These are phyloP conservation scores for Senna tora DNA, from an alignment of 306 rosid genomes.

Conservation along the genomic window DNA sequence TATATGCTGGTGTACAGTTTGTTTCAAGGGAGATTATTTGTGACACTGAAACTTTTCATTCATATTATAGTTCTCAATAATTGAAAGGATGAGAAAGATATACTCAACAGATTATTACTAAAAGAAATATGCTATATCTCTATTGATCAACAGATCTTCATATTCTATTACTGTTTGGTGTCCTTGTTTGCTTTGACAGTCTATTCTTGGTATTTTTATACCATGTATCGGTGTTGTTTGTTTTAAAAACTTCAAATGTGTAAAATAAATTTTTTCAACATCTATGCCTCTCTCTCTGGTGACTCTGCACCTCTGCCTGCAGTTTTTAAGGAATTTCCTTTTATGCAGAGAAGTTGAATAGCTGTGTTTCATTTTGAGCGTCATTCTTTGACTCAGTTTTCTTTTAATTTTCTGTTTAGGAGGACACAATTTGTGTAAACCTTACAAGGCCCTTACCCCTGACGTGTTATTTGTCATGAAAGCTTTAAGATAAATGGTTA, in stretches of 20 bases:
- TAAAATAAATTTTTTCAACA: constrained; percentile 30
- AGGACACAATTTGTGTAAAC: too few species aligned
- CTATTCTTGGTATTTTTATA: not conserved
- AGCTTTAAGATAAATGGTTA: not conserved
- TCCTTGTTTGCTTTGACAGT: not conserved
- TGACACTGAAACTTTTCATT: not conserved
- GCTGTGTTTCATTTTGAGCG: too few species aligned
- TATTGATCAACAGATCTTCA: constrained; percentile 15
- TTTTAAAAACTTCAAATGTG: not conserved
- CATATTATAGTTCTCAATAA: constrained; percentile 23
- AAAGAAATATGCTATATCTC: constrained; percentile 16
- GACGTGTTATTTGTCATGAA: too few species aligned
- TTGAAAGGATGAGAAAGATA: constrained; percentile 19
- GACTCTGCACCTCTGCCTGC: too few species aligned
- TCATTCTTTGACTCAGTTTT: too few species aligned
- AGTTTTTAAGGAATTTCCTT: too few species aligned
- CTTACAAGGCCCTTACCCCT: too few species aligned
- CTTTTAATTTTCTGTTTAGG: too few species aligned
- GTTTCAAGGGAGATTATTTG: not conserved
- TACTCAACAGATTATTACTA: constrained; percentile 14
- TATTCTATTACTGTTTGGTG: not conserved
- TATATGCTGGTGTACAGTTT: constrained; percentile 4
- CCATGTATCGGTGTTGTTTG: too few species aligned
- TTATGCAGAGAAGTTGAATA: too few species aligned
- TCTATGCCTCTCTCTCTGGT: not conserved